These are phyloP conservation scores for Trichoderma asperellum DNA, from an alignment of 2,329 filamentous ascomycete species.

Conservation along the genomic window DNA sequence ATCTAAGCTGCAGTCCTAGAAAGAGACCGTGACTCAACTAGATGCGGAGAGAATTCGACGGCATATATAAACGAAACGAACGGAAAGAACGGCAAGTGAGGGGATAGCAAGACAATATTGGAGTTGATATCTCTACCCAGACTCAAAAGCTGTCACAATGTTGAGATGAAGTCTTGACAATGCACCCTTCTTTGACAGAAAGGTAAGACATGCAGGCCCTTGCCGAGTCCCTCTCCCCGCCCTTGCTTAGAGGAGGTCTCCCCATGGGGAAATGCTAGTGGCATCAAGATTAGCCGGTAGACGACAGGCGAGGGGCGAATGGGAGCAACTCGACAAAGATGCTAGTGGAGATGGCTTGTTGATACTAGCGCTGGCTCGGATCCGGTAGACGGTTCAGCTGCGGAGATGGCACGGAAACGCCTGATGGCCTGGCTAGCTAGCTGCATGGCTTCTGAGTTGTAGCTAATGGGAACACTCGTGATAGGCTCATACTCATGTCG, in stretches of 20 bases:
- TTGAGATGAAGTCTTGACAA: neutral
- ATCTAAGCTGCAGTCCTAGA: neutral
- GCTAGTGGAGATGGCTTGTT: conserved; percentile 1
- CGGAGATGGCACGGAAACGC: conserved; percentile 8
- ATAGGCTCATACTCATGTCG: neutral
- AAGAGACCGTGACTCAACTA: neutral
- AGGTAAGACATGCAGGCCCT: conserved; percentile 6
- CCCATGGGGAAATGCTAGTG: conserved; percentile 13
- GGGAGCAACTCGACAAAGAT: neutral
- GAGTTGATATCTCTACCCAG: neutral
- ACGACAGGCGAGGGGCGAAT: conserved; percentile 18
- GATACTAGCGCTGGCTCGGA: neutral
- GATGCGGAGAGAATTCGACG: neutral
- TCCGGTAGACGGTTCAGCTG: neutral
- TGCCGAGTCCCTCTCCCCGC: neutral
- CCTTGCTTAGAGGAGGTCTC: neutral
- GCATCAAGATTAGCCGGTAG: conserved; percentile 17
- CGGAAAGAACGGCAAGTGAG: neutral
- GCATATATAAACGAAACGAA: conserved; percentile 6
- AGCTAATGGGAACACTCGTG: neutral
- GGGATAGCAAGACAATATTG: neutral
- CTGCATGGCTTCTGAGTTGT: neutral
- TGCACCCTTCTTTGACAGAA: neutral
- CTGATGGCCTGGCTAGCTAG: neutral
- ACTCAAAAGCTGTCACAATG: neutral